These are phyloP conservation scores for Termitomyces titanicus DNA, from an alignment of 768 basidiomycete genomes.

Conservation along the genomic window DNA sequence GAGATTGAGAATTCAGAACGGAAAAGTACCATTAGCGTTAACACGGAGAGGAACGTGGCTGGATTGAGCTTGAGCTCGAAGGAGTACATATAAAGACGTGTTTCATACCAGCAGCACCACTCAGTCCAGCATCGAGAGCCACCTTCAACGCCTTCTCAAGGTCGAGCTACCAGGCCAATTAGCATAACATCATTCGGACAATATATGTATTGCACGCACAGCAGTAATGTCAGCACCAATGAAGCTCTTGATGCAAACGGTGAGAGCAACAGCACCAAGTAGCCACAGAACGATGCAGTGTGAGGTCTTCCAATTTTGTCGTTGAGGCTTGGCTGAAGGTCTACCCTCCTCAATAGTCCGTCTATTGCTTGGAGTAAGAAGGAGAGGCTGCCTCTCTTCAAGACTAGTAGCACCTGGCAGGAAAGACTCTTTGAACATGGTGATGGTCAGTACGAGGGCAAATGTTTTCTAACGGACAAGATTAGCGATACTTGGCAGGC, in stretches of 20 bases:
- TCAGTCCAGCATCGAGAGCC: conserved; percentile 87
- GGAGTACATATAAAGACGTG: neutral
- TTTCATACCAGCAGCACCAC: conserved; percentile 73
- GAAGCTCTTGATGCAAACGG: conserved; percentile 63
- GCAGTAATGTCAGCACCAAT: conserved; percentile 66
- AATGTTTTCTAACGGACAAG: no score
- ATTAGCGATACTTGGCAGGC: neutral
- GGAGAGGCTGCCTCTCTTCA: neutral
- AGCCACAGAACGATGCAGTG: conserved; percentile 32
- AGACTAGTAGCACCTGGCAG: neutral
- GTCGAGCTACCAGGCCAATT: conserved; percentile 61
- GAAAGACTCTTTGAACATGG: neutral
- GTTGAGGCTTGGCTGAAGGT: neutral
- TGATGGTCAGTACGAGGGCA: no score
- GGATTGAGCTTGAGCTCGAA: neutral
- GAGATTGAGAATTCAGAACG: neutral
- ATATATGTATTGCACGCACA: conserved; percentile 36
- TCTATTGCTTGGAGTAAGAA: neutral
- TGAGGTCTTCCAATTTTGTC: conserved; percentile 20
- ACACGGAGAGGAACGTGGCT: conserved; percentile 94
- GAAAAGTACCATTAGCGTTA: conserved; percentile 68
- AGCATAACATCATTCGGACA: neutral
- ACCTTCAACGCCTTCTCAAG: conserved; percentile 68
- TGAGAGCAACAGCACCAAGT: conserved; percentile 35
- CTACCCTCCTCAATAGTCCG: neutral